A percentile compares a stretch with the other conserved stretches of the same genome.
These are phyloP conservation scores for Zygosaccharomyces pseudobailii DNA, from an alignment of 1,139 yeast genomes.

Conservation along the genomic window DNA sequence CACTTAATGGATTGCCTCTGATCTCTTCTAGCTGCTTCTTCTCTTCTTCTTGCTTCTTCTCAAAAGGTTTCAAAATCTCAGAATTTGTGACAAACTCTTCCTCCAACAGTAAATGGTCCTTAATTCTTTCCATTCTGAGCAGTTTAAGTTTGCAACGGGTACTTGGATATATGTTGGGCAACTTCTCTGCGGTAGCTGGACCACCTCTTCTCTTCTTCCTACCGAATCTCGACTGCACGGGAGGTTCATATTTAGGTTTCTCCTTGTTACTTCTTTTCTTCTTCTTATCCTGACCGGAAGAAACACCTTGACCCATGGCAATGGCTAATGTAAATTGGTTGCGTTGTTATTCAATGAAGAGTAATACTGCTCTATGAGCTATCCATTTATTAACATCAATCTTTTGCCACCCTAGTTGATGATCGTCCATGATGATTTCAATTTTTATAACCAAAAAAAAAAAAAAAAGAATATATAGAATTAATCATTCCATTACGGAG, in stretches of 20 bases:
- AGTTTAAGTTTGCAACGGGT: conserved; percentile 90
- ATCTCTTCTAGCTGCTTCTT: conserved; percentile 91
- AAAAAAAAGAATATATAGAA: too few species aligned
- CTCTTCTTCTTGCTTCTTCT: conserved; percentile 94
- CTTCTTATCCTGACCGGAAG: conserved; percentile 69
- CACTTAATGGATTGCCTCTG: conserved; percentile 95
- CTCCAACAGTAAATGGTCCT: conserved; percentile 89
- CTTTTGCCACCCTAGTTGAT: background rate
- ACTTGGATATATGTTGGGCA: conserved; percentile 86
- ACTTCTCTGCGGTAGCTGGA: conserved; percentile 79
- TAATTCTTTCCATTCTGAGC: conserved; percentile 89
- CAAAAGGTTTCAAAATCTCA: conserved; percentile 92
- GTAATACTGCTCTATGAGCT: too few species aligned
- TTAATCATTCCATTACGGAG: too few species aligned
- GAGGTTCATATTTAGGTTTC: conserved; percentile 96
- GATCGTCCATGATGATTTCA: background rate
- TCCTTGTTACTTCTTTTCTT: conserved; percentile 71
- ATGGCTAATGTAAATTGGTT: background rate
- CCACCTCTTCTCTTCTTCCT: conserved; percentile 75
- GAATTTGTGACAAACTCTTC: conserved; percentile 96
- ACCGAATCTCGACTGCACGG: conserved; percentile 90
- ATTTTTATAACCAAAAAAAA: too few species aligned
- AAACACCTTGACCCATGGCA: conserved; percentile 71
- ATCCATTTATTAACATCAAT: background rate
- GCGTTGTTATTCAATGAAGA: background rate